These are phyloP conservation scores for Pugionium dolabratum DNA, from an alignment of 345 rosid species.

Conservation along the genomic window DNA sequence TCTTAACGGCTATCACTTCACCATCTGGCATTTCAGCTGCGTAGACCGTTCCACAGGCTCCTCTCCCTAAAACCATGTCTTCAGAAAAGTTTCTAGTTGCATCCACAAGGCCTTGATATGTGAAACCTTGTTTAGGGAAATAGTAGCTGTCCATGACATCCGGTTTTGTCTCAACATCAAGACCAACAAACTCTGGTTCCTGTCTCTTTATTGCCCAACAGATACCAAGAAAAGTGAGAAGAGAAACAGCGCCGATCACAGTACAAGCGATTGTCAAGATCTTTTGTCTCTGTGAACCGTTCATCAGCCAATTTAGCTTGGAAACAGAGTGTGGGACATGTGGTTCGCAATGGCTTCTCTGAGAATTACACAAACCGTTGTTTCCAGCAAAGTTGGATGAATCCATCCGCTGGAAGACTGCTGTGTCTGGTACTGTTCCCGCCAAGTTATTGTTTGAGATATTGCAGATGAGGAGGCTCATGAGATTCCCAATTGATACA, in stretches of 20 bases:
- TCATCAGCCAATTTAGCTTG: slow-evolving; percentile 44
- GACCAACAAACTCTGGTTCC: slow-evolving; percentile 48
- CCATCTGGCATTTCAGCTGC: slow-evolving; percentile 67
- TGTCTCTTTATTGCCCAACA: slow-evolving; percentile 56
- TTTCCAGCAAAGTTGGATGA: slow-evolving; percentile 70
- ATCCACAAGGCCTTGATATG: slow-evolving; percentile 62
- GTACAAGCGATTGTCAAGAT: slow-evolving; percentile 51
- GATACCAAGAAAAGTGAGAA: slow-evolving; percentile 49
- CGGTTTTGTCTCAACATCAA: slow-evolving; percentile 47
- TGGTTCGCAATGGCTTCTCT: slow-evolving; percentile 45
- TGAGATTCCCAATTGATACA: slow-evolving; percentile 58
- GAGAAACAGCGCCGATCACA: slow-evolving; percentile 52
- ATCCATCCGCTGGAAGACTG: slow-evolving; percentile 66
- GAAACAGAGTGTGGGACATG: slow-evolving; percentile 35
- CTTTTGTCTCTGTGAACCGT: slow-evolving; percentile 43
- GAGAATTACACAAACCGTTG: slow-evolving; percentile 53
- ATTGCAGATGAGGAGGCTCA: slow-evolving; percentile 77
- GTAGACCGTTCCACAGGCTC: slow-evolving; percentile 81
- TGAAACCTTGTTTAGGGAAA: slow-evolving; percentile 73
- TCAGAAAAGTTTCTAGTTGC: slow-evolving; percentile 76
- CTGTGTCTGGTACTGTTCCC: slow-evolving; percentile 61
- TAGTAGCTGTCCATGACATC: slow-evolving; percentile 55
- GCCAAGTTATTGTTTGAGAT: slow-evolving; percentile 72
- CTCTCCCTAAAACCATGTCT: slow-evolving; percentile 58
- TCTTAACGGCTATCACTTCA: slow-evolving; percentile 71